These are phyloP conservation scores for Colletotrichum incanum DNA, from an alignment of 2,329 filamentous ascomycete genomes.

Conservation along the genomic window DNA sequence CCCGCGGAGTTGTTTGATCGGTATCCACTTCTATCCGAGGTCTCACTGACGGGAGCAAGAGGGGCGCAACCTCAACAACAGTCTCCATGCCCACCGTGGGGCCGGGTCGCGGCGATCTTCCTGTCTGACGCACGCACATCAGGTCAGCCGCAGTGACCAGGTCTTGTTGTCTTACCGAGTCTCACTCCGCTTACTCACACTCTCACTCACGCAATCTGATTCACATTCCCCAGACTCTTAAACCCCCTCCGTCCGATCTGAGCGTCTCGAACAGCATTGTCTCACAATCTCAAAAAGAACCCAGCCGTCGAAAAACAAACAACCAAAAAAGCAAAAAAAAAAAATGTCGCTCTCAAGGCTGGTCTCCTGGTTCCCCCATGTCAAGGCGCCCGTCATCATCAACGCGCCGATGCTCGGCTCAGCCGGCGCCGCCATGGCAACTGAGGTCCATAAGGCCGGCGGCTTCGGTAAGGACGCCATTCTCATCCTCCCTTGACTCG, in stretches of 20 bases:
- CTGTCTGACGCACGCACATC: conserved; percentile 12
- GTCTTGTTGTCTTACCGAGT: neutral
- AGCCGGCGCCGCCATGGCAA: conserved; percentile 53
- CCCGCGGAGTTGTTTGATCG: neutral
- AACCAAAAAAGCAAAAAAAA: neutral
- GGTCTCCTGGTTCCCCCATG: conserved; percentile 38
- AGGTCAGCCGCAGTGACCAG: conserved; percentile 2
- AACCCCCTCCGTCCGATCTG: neutral
- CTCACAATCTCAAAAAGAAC: conserved; percentile 3
- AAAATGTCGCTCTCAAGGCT: conserved; percentile 36
- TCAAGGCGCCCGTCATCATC: conserved; percentile 42
- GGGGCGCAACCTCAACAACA: neutral
- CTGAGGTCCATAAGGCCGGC: conserved; percentile 56
- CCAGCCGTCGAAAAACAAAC: neutral
- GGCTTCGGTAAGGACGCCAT: conserved; percentile 52
- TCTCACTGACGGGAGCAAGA: neutral
- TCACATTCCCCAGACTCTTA: conserved; percentile 1
- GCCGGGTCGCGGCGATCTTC: conserved; percentile 8
- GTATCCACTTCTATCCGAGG: conserved; percentile 1
- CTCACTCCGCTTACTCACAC: neutral
- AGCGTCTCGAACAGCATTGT: conserved; percentile 22
- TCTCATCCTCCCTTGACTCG: neutral
- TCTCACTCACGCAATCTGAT: neutral
- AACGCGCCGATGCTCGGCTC: conserved; percentile 57
- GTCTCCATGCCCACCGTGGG: conserved; percentile 9